Base-by-base conservation (phyloP, 352 stramenopile genomes). In the Hyaloperonospora arabidopsidis region DNA sequence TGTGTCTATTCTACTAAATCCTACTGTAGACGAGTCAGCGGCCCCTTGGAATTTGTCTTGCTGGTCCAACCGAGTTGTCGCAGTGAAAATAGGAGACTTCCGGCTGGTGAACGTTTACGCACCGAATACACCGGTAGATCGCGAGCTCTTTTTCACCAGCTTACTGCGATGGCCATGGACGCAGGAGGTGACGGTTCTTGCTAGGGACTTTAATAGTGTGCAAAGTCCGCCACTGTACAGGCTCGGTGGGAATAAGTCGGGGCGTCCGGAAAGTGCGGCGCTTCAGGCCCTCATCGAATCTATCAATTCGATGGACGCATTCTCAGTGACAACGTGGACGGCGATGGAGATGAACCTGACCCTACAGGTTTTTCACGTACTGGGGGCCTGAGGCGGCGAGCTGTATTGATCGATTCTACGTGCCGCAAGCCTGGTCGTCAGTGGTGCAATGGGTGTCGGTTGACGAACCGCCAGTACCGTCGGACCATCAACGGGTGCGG, bases 201-300 rank as follows among this genome's bases (percentile, higher is more conserved):
- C 25, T 10, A 25, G 45, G 1, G 28, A 43, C 32, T 51, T 51
- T n/a, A 43, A 51, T n/a, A 40, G 45, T 25, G 45, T 41, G 0
- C 45, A 51, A 40, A 51, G 28, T n/a, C 45, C 45, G 13, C 45
- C 28, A 14, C n/a, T 51, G 0, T 22, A 51, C 17, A 11, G 28
- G 25, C 14, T 40, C 5, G 45, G 28, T n/a, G 29, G 17, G 11
- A 12, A 11, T n/a, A 39, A 19, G 15, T 28, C 10, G 8, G 15
- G 45, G 18, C n/a, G 28, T 10, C 29, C 45, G 25, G 25, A 32
- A 32, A 32, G 25, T 8, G 4, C 25, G 4, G 25, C 25, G 25
- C 25, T 32, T 32, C 45, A 41, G n/a, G 25, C 19, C 14, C 7
- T 43, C 6, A 6, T 25, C 6, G 25, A 40, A 32, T 4, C 8